Conservation (phyloP, 352 stramenopile genomes). For the Phytophthora sp. region DNA sequence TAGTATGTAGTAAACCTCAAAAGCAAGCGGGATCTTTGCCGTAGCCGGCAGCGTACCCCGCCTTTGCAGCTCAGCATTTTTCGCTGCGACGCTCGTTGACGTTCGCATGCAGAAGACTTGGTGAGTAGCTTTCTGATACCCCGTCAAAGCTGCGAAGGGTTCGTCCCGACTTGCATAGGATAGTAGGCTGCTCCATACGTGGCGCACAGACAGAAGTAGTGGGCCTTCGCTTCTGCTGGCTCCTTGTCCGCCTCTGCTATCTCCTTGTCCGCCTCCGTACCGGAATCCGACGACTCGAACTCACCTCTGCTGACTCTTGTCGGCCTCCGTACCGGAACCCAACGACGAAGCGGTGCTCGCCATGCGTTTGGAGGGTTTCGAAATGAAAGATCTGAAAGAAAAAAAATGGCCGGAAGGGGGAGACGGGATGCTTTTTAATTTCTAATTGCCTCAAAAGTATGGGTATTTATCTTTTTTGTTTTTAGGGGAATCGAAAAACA, state of each 20-base stretch:
- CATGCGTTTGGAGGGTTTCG: too few species aligned
- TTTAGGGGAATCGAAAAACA: too few species aligned
- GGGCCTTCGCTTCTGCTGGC: background rate
- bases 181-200: background rate
- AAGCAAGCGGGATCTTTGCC: background rate
- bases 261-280: background rate
- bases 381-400: too few species aligned
- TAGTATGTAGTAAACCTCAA: conserved; percentile 3
- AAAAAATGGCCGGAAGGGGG: too few species aligned
- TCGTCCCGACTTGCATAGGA: background rate
- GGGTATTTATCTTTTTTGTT: too few species aligned
- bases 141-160: background rate
- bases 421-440: too few species aligned
- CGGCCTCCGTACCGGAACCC: too few species aligned
- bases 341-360: too few species aligned
- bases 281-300: too few species aligned
- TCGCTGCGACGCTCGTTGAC: background rate
- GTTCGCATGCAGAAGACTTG: background rate
- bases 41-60: background rate
- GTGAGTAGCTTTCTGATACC: background rate
- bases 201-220: background rate
- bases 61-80: background rate
- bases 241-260: too few species aligned
- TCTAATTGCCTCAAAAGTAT: too few species aligned
- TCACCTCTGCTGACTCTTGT: too few species aligned